Evolutionary conservation across 352 stramenopile species (phyloP).

Genomic region (Phytophthora citrophthora): DNA sequence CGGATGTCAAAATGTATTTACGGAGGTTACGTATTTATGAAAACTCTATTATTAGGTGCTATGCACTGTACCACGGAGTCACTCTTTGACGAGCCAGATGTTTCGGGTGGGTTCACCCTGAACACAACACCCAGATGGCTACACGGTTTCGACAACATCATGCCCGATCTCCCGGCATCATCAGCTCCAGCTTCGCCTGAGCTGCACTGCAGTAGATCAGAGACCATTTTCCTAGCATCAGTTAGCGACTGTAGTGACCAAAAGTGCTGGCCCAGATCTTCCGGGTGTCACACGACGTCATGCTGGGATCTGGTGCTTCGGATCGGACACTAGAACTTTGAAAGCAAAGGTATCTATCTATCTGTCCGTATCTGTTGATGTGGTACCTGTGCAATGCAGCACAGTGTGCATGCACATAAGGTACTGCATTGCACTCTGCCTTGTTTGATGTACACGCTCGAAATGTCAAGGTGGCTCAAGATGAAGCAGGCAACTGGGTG

Average conservation of each 20-base stretch:
- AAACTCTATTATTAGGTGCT: no score
- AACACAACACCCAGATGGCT: conserved; percentile 1
- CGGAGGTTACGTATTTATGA: no score
- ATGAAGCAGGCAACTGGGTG: neutral
- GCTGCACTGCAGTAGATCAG: no score
- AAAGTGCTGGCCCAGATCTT: conserved; percentile 1
- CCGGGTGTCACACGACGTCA: neutral
- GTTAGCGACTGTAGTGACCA: neutral
- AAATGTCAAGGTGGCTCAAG: neutral
- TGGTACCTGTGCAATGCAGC: neutral
- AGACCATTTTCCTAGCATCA: no score
- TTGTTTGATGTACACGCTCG: no score
- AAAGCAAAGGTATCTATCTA: neutral
- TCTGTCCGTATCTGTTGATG: conserved; percentile 1
- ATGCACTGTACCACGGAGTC: no score
- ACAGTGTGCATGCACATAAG: neutral
- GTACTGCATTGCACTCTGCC: no score
- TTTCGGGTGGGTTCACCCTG: conserved; percentile 21
- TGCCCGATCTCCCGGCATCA: no score
- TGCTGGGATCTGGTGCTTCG: conserved; percentile 5
- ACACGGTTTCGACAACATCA: neutral
- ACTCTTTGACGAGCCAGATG: conserved; percentile 12
- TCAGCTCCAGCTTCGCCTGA: no score
- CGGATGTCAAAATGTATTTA: no score
- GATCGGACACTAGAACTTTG: conserved; percentile 16